A percentile compares a stretch with the other conserved stretches of the same genome.
Evolutionary conservation across 169 alveolate genomes (phyloP).

Genomic region (Amoebophrya sp.): DNA sequence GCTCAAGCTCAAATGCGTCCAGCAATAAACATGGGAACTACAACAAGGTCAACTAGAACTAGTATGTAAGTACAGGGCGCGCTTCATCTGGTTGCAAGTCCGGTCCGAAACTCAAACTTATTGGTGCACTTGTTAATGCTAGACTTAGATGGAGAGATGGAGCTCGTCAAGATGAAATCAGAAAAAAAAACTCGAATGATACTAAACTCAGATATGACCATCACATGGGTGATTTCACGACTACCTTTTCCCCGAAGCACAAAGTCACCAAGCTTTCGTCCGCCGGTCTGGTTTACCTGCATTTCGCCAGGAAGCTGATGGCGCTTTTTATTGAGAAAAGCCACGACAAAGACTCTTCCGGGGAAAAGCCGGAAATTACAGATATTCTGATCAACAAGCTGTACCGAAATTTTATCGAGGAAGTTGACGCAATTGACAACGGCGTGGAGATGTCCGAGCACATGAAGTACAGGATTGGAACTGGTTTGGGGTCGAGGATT

Average conservation of each 20-base stretch:
- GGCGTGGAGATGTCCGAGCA: neutral
- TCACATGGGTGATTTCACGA: neutral
- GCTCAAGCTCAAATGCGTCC: too few relatives aligned
- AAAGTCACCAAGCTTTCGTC: neutral
- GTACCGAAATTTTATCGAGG: neutral
- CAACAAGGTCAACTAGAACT: too few relatives aligned
- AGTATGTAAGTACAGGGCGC: too few relatives aligned
- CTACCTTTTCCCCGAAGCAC: neutral
- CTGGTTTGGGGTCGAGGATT: neutral
- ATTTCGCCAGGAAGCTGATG: neutral
- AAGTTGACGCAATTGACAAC: constrained; percentile 23
- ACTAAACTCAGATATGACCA: neutral
- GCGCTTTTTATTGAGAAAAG: neutral
- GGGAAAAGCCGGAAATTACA: neutral
- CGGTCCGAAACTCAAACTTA: too few relatives aligned
- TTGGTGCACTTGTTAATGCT: too few relatives aligned
- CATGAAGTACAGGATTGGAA: neutral
- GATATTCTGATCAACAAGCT: neutral
- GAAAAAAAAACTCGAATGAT: too few relatives aligned
- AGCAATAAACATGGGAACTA: too few relatives aligned
- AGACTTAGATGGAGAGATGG: too few relatives aligned
- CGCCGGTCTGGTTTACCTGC: constrained; percentile 3
- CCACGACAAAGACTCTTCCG: neutral
- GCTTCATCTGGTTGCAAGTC: too few relatives aligned
- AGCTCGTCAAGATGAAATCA: too few relatives aligned